Evolutionary conservation across 2,329 filamentous ascomycete species (phyloP).

Genomic region (Ustilaginoidea virens): DNA sequence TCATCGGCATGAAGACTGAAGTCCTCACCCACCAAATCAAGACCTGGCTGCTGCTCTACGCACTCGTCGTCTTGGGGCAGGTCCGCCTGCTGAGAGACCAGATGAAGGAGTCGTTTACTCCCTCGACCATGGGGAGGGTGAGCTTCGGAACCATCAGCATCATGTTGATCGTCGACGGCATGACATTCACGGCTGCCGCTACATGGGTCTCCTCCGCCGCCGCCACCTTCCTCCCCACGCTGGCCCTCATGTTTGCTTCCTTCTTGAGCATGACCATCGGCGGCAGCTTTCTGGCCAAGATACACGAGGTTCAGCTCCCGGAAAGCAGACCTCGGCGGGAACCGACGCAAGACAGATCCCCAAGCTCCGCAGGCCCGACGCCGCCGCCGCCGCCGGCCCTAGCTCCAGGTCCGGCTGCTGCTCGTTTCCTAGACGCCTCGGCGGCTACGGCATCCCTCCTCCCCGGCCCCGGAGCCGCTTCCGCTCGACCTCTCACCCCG

Average conservation of each 20-base stretch:
- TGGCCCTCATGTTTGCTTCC: conserved; percentile 33
- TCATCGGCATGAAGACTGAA: conserved; percentile 46
- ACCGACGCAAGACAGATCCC: too few relatives aligned
- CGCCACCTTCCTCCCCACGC: conserved; percentile 39
- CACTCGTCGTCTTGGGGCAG: conserved; percentile 42
- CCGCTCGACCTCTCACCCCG: conserved; percentile 6
- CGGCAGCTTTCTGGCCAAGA: conserved; percentile 41
- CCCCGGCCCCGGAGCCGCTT: conserved; percentile 25
- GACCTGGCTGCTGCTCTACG: conserved; percentile 41
- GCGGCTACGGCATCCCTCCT: conserved; percentile 15
- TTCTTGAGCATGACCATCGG: conserved; percentile 43
- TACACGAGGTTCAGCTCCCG: conserved; percentile 40
- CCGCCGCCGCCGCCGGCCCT: background rate
- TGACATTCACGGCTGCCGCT: conserved; percentile 40
- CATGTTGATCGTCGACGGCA: conserved; percentile 48
- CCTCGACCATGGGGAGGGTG: conserved; percentile 49
- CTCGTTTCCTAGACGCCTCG: too few relatives aligned
- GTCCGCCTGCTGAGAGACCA: conserved; percentile 46
- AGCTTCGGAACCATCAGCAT: conserved; percentile 47
- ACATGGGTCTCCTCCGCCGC: conserved; percentile 40
- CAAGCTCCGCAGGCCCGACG: background rate
- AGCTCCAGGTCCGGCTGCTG: too few relatives aligned
- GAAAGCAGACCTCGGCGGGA: conserved; percentile 38
- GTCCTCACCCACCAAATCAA: conserved; percentile 40
- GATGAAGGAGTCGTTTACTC: conserved; percentile 51